Base-by-base conservation (phyloP, 495 filamentous ascomycete genomes). In the Collariella sp. region DNA sequence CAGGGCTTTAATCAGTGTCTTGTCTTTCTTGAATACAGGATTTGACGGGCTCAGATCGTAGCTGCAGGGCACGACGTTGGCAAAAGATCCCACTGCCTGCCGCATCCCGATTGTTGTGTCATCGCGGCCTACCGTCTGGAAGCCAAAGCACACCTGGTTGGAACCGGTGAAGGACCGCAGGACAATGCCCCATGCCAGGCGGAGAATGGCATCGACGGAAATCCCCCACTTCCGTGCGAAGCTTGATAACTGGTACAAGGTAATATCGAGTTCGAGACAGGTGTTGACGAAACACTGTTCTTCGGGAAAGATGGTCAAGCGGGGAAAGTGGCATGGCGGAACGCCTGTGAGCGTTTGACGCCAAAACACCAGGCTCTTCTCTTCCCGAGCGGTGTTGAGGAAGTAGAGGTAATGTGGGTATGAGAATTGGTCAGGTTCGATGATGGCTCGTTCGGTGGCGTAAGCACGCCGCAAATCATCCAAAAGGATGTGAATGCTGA, bases 111-210 rank as follows among this genome's bases (percentile, higher is more conserved):
- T 43, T 16, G 72, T 55, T 0, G 71, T 65, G 18, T 71, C 60
- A 23, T 71, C 68, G n/a, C 74, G 68, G 43, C 74, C 74, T 2
- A 59, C 55, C 3, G 71, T 66, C 41, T 70, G 71, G 55, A 65
- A 74, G 2, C 74, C 74, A 45, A 74, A 77, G 54, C 67, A 73
- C 12, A 76, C 66, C 7, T 62, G 60, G 42, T 70, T 63, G 7
- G 56, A 63, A 5, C 73, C 70, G 0, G 68, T 67, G 43, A 71
- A 77, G 43, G 66, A 70, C n/a, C 73, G 66, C 9, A 77, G 56
- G 7, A 76, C 48, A 22, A 77, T 62, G 4, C 62, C 67, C 74
- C 74, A 77, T 1, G 74, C 74, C n/a, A 75, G 67, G n/a, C 67
- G 67, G n/a, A 77, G 61, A 24, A 77, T 49, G 2, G 67, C 60